phyloP scores from a whole-genome alignment of 257 asterid species.

The Fraxinus americana region DNA sequence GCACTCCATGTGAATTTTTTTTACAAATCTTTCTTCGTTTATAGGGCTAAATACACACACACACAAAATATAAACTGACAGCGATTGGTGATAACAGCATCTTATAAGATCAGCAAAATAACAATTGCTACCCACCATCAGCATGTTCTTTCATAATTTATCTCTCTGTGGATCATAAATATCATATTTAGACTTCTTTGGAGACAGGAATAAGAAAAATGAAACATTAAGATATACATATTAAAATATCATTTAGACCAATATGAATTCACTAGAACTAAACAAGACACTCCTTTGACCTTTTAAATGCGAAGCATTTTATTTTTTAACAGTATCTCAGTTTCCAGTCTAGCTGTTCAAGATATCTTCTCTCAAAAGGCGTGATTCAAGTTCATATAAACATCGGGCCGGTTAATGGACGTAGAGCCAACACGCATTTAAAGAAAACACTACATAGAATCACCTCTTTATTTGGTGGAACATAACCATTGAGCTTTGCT shows the following conservation, averaged over 20 bases:
- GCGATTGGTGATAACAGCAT: conserved; percentile 9
- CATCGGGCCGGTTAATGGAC: conserved; percentile 1
- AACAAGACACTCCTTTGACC: neutral
- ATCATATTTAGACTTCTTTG: neutral
- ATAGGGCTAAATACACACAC: neutral
- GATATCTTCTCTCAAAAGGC: conserved; percentile 9
- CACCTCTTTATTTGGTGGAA: conserved; percentile 94
- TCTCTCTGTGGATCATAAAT: conserved; percentile 10
- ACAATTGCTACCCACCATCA: conserved; percentile 9
- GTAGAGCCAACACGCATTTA: conserved; percentile 20
- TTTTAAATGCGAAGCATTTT: neutral
- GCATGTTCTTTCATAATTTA: neutral
- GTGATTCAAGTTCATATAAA: neutral
- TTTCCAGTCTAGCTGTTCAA: conserved; percentile 2
- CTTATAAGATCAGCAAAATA: neutral
- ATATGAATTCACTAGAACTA: neutral
- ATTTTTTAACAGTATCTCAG: neutral
- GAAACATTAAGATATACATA: neutral
- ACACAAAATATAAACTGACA: neutral
- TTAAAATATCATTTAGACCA: neutral
- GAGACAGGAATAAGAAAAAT: conserved; percentile 3
- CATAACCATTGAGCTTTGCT: conserved; percentile 85
- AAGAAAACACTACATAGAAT: conserved; percentile 20
- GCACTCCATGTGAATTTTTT: neutral
- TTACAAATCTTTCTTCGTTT: neutral